Evolutionary conservation across 1,139 yeast species (phyloP), one percentile per base, ranked within the genome.

Genomic region (Williopsis jadinii): DNA sequence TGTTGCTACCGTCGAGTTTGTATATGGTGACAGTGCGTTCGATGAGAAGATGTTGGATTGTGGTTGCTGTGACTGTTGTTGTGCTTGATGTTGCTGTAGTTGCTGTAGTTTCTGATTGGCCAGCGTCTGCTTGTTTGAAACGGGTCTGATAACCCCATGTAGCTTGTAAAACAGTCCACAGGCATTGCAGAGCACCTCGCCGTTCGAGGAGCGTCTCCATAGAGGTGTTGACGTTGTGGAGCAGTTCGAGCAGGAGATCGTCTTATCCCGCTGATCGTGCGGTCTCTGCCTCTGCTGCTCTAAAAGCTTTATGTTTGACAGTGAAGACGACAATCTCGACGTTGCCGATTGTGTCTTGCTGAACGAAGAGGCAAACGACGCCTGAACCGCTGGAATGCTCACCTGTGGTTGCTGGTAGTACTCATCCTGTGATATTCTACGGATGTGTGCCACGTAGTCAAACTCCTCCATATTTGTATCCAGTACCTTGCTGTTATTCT

Each of bases 181-280:
- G 1, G 97, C 97, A 61, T 88, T 90, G 58, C 97, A 88, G 47
- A 88, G 68, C 5, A 95, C 94, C 53, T 86, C 86, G 8, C 96
- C 97, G 19, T 84, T 83, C 30, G 88, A 88, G 56, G 87, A 92
- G 43, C 97, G 72, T 56, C 97, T 73, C 97, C 97, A 88, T 34
- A 90, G 67, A 3, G 97, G 97, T 0, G 97, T 88, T 3, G 94
- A 88, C 52, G 77, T 84, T 1, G 97, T 88, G 52, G 82, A 80
- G 62, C 97, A 88, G 64, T 90, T 90, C 28, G 88, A 78, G 61
- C 97, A 88, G 5, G 45, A 40, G 24, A 48, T 47, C 10, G 45
- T 36, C 14, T 36, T 44, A 26, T 38, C 30, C 2, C 28, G 2
- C 14, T 8, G 30, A 15, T 32, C 31, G 10, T 36, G 26, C 5